phyloP scores from a whole-genome alignment of 192 early-diverging fungal genomes.

The Backusella parvicylindrica region DNA sequence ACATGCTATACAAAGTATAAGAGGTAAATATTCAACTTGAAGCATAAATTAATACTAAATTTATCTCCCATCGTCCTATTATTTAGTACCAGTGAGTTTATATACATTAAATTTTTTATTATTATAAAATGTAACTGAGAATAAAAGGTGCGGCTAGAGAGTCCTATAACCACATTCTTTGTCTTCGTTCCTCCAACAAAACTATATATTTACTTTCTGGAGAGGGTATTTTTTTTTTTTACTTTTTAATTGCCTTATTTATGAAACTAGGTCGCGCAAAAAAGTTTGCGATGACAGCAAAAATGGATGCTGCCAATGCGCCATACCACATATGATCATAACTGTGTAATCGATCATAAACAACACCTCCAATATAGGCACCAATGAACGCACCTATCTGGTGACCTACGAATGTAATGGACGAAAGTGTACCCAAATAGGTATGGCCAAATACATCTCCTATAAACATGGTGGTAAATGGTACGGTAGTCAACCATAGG shows the following conservation, averaged over 20 bases:
- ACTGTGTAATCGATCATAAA: conserved; percentile 19
- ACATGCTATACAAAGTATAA: too few relatives aligned
- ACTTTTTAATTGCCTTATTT: not conserved
- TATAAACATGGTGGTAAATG: conserved; percentile 27
- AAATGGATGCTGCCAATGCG: conserved; percentile 19
- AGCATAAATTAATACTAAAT: too few relatives aligned
- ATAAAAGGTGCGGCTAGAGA: too few relatives aligned
- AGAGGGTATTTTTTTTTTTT: not conserved
- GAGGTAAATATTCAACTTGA: too few relatives aligned
- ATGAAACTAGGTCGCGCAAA: conserved; percentile 9
- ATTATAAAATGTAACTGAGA: too few relatives aligned
- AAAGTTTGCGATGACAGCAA: conserved; percentile 18
- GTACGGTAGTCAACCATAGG: conserved; percentile 35
- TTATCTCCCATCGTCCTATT: too few relatives aligned
- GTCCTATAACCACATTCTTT: too few relatives aligned
- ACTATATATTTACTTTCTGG: too few relatives aligned
- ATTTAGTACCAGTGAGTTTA: too few relatives aligned
- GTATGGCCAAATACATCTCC: conserved; percentile 29
- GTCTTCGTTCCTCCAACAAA: too few relatives aligned
- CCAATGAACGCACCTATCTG: conserved; percentile 35
- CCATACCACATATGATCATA: conserved; percentile 33
- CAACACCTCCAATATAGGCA: conserved; percentile 31
- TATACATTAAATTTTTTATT: too few relatives aligned
- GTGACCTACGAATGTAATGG: conserved; percentile 34
- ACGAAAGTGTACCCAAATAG: conserved; percentile 31